phyloP scores from a whole-genome alignment of 2,329 filamentous ascomycete species.

The Colletotrichum chlorophyti region DNA sequence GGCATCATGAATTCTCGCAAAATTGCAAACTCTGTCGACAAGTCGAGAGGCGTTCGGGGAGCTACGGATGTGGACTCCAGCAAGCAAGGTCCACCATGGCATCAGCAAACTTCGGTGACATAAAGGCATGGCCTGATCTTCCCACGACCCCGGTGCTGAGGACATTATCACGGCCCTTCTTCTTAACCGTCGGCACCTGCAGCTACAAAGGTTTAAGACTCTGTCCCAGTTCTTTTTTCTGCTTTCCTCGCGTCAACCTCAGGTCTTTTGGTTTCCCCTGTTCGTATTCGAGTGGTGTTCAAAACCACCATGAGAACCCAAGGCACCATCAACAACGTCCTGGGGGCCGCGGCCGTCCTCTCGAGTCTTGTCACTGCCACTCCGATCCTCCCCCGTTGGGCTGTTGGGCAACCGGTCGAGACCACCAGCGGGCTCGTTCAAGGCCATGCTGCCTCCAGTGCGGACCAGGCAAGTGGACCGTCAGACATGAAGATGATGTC shows the following conservation, averaged over 20 bases:
- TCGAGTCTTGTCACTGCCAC: constrained; percentile 4
- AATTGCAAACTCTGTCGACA: neutral
- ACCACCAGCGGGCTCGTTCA: constrained; percentile 19
- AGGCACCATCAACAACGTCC: constrained; percentile 5
- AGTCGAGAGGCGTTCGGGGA: neutral
- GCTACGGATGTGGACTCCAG: neutral
- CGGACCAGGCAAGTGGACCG: constrained; percentile 5
- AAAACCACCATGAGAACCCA: constrained; percentile 20
- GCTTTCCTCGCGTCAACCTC: constrained; percentile 5
- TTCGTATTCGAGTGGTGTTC: constrained; percentile 8
- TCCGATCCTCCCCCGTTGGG: constrained; percentile 4
- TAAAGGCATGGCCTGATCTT: constrained; percentile 17
- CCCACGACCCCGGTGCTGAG: neutral
- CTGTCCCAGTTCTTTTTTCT: neutral
- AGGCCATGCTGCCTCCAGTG: constrained; percentile 17
- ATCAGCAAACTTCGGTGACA: constrained; percentile 24
- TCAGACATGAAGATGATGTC: too few species aligned
- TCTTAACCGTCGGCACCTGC: neutral
- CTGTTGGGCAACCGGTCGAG: constrained; percentile 10
- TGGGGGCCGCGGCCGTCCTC: constrained; percentile 3
- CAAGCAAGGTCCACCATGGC: constrained; percentile 3
- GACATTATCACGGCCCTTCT: constrained; percentile 3
- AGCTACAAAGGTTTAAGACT: neutral
- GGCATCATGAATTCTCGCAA: neutral
- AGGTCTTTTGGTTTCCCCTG: constrained; percentile 13